These are phyloP conservation scores for Aspergillus nomiae DNA, from an alignment of 2,329 filamentous ascomycete species.

Conservation along the genomic window DNA sequence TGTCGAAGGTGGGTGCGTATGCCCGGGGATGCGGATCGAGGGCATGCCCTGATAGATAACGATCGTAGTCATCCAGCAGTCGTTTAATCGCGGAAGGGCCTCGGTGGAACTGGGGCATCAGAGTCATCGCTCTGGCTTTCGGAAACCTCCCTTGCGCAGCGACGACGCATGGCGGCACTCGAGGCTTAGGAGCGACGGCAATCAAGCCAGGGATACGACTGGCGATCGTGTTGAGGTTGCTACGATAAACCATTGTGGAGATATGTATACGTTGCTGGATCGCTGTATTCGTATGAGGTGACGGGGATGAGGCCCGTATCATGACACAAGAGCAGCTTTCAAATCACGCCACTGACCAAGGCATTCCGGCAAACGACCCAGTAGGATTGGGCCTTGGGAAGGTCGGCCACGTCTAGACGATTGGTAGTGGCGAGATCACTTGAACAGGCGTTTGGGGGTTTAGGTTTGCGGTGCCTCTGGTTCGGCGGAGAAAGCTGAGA, in stretches of 20 bases:
- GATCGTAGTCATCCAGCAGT: not conserved
- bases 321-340: not conserved
- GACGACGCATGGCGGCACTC: not conserved
- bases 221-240: not conserved
- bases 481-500: not conserved
- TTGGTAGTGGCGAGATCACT: not conserved
- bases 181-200: not conserved
- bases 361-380: not conserved
- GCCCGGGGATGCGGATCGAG: not conserved
- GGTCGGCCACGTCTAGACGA: not conserved
- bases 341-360: not conserved
- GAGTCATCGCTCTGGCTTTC: not conserved
- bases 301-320: not conserved
- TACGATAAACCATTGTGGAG: not conserved
- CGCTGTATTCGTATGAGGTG: not conserved
- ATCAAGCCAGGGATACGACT: not conserved
- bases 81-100: not conserved
- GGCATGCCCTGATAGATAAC: not conserved
- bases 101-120: not conserved
- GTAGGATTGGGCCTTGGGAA: not conserved
- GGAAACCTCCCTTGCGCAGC: not conserved
- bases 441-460: not conserved
- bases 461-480: not conserved
- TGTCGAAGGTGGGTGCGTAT: slow-evolving; percentile 40
- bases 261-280: not conserved